Base-by-base conservation (phyloP, 768 basidiomycete species). In the Russula ochroleuca region DNA sequence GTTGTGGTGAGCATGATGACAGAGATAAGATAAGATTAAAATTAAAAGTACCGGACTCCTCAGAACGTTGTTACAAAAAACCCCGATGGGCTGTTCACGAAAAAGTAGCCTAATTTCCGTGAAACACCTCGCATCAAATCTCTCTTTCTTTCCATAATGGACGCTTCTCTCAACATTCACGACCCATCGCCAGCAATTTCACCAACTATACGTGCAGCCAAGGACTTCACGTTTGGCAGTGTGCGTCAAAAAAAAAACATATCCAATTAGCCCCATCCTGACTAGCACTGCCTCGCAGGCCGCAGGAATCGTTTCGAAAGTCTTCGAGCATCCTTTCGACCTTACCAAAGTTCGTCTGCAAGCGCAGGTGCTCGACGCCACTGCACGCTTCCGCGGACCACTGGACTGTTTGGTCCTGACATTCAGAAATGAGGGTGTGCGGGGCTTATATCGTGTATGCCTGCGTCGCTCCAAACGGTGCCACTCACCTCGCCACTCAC, bases 241-340 rank as follows among this genome's bases (percentile, higher is more conserved):
- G 72, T 73, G 40, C 55, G 71, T 63, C 59, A 15, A 17, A 35
- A 15, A 17, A 35, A 23, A 31, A 21, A 1, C 17, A 9, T 37
- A 23, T 47, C 23, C 14, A 23, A 9, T 48, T 31, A 35, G 25
- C 21, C 35, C 10, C 21, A 8, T 38, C 25, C 13, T 21, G 11
- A 35, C 33, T 40, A 10, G 53, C 61, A 55, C n/a, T n/a, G 14
- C 10, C 40, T 9, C 23, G 15, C 35, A 93, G 92, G 75, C 85
- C 60, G 92, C 94, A 60, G 95, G 95, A 28, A 93, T 96, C 79
- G 78, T 83, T 10, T 87, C 94, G 23, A 92, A 93, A 75, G 78
- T 94, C 17, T 87, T 97, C 66, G 94, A 96, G 76, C 93, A 97
- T 72, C 96, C 96, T 0, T 94, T 96, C 70, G 95, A 98, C 75